These are phyloP conservation scores for Oryza longistaminata DNA, from an alignment of 176 grass and related monocot species.

Conservation along the genomic window DNA sequence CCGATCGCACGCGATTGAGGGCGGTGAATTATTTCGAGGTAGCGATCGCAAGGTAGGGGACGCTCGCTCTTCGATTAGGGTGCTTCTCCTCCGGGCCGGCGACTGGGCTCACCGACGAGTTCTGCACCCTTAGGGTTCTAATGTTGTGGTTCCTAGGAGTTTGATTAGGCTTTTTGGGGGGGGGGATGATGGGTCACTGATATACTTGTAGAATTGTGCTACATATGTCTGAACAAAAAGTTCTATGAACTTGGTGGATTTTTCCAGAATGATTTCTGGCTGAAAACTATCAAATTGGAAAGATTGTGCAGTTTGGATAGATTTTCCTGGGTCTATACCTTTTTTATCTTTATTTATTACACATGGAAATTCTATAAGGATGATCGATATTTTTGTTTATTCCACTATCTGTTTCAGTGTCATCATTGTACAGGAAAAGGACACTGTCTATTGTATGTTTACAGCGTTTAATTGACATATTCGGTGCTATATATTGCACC, in stretches of 20 bases:
- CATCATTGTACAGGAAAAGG: not conserved
- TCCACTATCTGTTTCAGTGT: not conserved
- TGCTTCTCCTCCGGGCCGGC: not conserved
- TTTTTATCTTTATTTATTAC: not conserved
- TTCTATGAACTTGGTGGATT: not conserved
- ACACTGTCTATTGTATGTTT: not conserved
- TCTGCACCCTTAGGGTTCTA: conserved; percentile 6
- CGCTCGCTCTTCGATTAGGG: not conserved
- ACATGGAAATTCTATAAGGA: not conserved
- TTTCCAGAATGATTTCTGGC: not conserved
- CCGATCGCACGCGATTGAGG: not conserved
- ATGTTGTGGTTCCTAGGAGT: not conserved
- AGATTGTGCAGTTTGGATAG: not conserved
- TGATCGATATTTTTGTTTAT: not conserved
- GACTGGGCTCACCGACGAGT: not conserved
- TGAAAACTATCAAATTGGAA: not conserved
- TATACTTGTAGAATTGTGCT: not conserved
- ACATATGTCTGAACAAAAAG: not conserved
- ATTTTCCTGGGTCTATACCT: not conserved
- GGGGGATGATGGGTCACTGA: not conserved
- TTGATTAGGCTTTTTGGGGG: not conserved
- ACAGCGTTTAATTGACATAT: not conserved
- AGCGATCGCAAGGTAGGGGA: not conserved
- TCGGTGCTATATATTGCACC: no score
- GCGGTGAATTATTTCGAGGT: no score